Base-by-base conservation (phyloP, 768 basidiomycete genomes). In the Amanita polypyramis region DNA sequence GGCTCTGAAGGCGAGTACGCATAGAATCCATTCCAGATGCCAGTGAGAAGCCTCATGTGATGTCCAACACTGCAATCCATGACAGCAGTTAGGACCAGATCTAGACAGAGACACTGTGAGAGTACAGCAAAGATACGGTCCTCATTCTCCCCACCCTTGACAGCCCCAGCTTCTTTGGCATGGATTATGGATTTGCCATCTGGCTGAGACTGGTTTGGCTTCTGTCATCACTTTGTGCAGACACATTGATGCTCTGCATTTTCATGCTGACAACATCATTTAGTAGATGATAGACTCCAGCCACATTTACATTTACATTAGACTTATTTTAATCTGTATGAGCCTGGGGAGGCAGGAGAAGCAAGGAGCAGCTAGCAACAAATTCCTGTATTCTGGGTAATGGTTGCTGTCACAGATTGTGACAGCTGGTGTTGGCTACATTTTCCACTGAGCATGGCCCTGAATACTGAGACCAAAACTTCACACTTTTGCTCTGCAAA, bases 11-110 rank as follows among this genome's bases (percentile, higher is more conserved):
- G 53, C 20, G 53, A 51, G 39, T 40, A 12, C 17, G 55, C 51
- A 32, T 45, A 43, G 23, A 55, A 56, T 40, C 35, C 29, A 45
- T 17, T 19, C 29, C 12, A 25, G 27, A 53, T 17, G 40, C 54
- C 55, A 33, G 43, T 53, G 34, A 56, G 48, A 17, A 56, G 51
- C 39, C 52, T 44, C 55, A 56, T 56, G 38, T 53, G 55, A 47
- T 44, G 29, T n/a, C 47, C 32, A 36, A 56, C 55, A 45, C 51
- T 51, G 51, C 43, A 47, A 34, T 55, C 50, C 12, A 52, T 29
- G 10, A 51, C 51, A 34, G 33, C 30, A 25, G 30, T 30, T 5
- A 50, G 30, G n/a, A 56, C 52, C 7, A 40, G 46, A 10, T 56
- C 55, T 19, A 56, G 20, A 43, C 52, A 53, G 29, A 57, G 27